Evolutionary conservation across 768 basidiomycete genomes (phyloP).

Genomic region (Rhodotorula diobovata): DNA sequence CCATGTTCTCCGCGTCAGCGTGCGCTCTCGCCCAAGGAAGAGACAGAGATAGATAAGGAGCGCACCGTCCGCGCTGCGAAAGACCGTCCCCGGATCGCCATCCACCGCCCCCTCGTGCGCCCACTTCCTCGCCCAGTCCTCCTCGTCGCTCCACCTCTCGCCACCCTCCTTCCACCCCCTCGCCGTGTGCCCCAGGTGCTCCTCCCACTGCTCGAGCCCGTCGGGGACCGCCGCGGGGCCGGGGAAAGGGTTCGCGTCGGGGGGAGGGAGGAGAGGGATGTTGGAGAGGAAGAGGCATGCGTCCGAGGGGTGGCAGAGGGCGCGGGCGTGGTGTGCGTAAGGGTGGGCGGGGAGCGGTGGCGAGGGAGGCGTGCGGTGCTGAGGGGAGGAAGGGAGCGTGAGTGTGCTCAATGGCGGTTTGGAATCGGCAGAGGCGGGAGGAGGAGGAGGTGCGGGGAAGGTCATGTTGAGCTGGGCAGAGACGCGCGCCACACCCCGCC

Average conservation of each 20-base stretch:
- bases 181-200: constrained; percentile 4
- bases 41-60: background rate
- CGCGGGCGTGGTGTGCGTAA: constrained; percentile 32
- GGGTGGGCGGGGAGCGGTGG: constrained; percentile 23
- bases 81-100: constrained; percentile 31
- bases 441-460: background rate
- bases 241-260: constrained; percentile 26
- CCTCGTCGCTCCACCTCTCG: constrained; percentile 20
- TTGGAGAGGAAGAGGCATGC: constrained; percentile 40
- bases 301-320: constrained; percentile 9
- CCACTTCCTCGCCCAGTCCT: constrained; percentile 23
- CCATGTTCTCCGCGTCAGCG: background rate
- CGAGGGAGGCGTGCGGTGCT: background rate
- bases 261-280: constrained; percentile 32
- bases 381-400: background rate
- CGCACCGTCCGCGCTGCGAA: constrained; percentile 37
- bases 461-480: background rate
- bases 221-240: background rate
- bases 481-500: constrained; percentile 22
- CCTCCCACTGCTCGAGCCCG: constrained; percentile 21
- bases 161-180: constrained; percentile 19
- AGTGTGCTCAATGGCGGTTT: background rate
- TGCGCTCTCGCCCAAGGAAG: too few species aligned
- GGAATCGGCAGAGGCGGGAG: background rate
- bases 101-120: constrained; percentile 33